Conservation (phyloP, 345 rosid genomes). For the Arabis hirsuta region DNA sequence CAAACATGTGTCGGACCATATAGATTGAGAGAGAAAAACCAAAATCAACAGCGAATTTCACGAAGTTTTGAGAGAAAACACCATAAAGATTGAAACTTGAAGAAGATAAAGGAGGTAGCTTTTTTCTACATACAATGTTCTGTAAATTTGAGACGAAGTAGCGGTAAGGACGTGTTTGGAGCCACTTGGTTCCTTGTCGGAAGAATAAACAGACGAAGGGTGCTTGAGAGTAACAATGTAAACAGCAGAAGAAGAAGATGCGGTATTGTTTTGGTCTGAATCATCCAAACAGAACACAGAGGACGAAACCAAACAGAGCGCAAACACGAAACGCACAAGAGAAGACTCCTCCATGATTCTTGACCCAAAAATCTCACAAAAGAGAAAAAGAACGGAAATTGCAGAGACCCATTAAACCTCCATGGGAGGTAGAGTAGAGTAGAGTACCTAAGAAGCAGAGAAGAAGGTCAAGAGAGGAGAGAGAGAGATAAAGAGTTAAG, state of each 20-base stretch:
- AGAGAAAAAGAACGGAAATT: conserved; percentile 26
- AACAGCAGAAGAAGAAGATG: conserved; percentile 57
- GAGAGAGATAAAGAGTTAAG: conserved; percentile 4
- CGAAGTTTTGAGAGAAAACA: conserved; percentile 12
- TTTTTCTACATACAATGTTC: conserved; percentile 51
- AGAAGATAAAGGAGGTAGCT: background rate
- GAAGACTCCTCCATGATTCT: conserved; percentile 36
- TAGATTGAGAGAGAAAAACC: conserved; percentile 24
- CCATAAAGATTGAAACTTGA: conserved; percentile 27
- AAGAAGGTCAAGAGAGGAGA: background rate
- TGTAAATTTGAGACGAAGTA: conserved; percentile 44
- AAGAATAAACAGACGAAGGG: conserved; percentile 55
- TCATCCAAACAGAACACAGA: conserved; percentile 39
- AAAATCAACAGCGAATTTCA: conserved; percentile 23
- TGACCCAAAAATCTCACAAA: conserved; percentile 37
- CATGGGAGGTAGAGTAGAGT: conserved; percentile 35
- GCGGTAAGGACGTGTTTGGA: conserved; percentile 46
- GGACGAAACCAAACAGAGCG: conserved; percentile 47
- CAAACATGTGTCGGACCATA: conserved; percentile 18
- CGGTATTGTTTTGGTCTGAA: conserved; percentile 49
- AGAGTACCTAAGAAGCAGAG: conserved; percentile 27
- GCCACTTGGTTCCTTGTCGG: conserved; percentile 36
- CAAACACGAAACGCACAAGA: conserved; percentile 31
- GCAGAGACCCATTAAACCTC: conserved; percentile 45
- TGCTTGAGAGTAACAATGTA: conserved; percentile 81